Evolutionary conservation across 106 monocot species (phyloP).

Genomic region (Agapanthus africanus): DNA sequence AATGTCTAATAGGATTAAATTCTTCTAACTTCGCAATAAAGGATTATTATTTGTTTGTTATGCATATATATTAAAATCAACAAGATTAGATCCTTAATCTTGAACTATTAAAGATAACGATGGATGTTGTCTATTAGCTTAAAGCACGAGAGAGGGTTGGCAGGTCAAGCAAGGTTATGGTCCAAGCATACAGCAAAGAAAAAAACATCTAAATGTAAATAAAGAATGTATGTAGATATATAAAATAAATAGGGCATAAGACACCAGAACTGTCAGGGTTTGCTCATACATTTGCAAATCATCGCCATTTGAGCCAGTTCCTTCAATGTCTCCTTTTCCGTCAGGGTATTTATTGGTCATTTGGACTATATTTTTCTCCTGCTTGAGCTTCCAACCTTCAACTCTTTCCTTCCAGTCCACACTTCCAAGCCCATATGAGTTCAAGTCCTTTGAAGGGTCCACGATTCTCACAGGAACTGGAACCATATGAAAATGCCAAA

Average conservation of each 20-base stretch:
- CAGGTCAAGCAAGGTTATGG: no score
- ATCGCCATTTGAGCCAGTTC: slow-evolving; percentile 91
- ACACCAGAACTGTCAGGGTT: background rate
- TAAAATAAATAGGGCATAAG: no score
- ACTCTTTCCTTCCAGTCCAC: slow-evolving; percentile 96
- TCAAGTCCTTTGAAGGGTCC: slow-evolving; percentile 91
- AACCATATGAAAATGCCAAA: background rate
- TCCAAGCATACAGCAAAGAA: background rate
- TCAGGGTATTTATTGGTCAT: slow-evolving; percentile 61
- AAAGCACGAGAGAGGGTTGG: no score
- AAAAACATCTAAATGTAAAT: background rate
- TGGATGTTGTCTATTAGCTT: no score
- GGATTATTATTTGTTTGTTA: no score
- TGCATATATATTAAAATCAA: no score
- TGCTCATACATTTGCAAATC: slow-evolving; percentile 71
- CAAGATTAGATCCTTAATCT: no score
- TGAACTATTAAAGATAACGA: no score
- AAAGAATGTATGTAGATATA: background rate
- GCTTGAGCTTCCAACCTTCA: slow-evolving; percentile 79
- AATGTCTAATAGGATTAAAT: no score
- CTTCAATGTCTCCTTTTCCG: slow-evolving; percentile 81
- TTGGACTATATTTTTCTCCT: slow-evolving; percentile 73
- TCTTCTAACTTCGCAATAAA: no score
- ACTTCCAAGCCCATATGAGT: slow-evolving; percentile 78
- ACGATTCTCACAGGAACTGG: slow-evolving; percentile 91